A percentile compares a stretch with the other conserved stretches of the same genome.
phyloP scores from a whole-genome alignment of 2,329 filamentous ascomycete species.

The Zasmidium angulare region DNA sequence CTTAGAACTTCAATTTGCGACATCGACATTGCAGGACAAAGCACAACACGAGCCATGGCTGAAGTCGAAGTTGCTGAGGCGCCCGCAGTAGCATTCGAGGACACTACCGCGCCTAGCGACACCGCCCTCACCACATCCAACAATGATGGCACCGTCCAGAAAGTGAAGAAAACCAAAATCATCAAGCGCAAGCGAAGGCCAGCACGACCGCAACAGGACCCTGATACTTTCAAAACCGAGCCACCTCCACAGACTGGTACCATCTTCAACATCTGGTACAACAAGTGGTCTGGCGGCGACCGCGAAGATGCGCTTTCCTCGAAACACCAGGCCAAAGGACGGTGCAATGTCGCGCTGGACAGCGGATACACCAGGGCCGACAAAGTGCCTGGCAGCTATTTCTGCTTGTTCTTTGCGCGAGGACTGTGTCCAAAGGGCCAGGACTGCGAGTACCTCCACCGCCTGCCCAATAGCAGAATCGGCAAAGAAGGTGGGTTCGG shows the following conservation, averaged over 20 bases:
- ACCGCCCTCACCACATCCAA: constrained; percentile 24
- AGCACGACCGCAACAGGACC: constrained; percentile 86
- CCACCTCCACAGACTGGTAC: constrained; percentile 90
- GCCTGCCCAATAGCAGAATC: constrained; percentile 63
- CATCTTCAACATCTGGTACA: constrained; percentile 98
- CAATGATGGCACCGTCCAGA: constrained; percentile 39
- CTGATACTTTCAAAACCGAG: constrained; percentile 76
- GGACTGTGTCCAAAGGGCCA: constrained; percentile 80
- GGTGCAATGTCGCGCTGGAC: constrained; percentile 80
- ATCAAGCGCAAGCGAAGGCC: constrained; percentile 87
- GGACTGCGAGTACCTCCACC: constrained; percentile 92
- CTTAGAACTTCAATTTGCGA: no score
- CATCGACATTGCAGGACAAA: no score
- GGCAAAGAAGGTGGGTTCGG: constrained; percentile 56
- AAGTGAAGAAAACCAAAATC: constrained; percentile 82
- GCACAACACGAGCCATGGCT: background rate
- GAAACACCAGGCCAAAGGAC: constrained; percentile 75
- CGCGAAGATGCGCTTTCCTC: constrained; percentile 87
- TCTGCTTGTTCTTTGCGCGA: constrained; percentile 90
- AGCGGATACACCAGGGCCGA: constrained; percentile 53
- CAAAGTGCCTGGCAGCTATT: constrained; percentile 66
- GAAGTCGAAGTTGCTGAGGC: constrained; percentile 2
- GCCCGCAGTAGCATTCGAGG: constrained; percentile 19
- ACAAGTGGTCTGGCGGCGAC: constrained; percentile 96
- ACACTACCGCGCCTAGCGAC: constrained; percentile 23